Percentiles rank a stretch among this genome's conserved stretches.
These are phyloP conservation scores for Monascus ruber DNA, from an alignment of 2,329 filamentous ascomycete genomes.

Conservation along the genomic window DNA sequence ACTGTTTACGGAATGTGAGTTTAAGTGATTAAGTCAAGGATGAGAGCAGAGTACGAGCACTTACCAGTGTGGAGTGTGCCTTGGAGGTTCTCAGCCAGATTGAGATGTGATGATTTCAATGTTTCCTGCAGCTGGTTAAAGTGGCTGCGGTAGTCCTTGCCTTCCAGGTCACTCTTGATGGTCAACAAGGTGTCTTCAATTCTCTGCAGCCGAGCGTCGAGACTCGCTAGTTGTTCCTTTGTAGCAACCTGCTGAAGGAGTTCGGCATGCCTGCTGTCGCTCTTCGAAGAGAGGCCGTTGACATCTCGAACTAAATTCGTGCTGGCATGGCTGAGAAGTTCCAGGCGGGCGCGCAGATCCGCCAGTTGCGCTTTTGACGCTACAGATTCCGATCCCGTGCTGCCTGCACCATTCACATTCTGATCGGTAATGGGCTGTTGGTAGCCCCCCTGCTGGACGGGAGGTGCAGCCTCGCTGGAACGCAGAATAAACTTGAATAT, in stretches of 20 bases:
- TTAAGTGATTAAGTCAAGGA: not conserved
- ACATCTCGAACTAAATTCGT: conserved; percentile 42
- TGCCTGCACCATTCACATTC: conserved; percentile 19
- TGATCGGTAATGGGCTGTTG: conserved; percentile 9
- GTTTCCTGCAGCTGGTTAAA: conserved; percentile 44
- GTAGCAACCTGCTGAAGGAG: conserved; percentile 28
- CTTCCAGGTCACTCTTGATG: conserved; percentile 44
- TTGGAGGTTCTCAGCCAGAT: conserved; percentile 41
- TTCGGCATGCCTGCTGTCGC: conserved; percentile 44
- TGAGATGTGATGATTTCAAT: conserved; percentile 43
- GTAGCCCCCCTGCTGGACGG: conserved; percentile 9
- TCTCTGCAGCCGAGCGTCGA: conserved; percentile 40
- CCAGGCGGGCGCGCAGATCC: conserved; percentile 76
- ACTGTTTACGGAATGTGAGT: conserved; percentile 22
- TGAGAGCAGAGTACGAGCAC: conserved; percentile 11
- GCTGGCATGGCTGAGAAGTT: conserved; percentile 48
- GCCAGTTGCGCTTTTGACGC: conserved; percentile 53
- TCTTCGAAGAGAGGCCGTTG: conserved; percentile 41
- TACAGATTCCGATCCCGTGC: conserved; percentile 34
- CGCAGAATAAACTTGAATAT: conserved; percentile 74
- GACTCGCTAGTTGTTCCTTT: conserved; percentile 25
- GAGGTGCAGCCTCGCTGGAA: conserved; percentile 31
- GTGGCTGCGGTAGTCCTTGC: conserved; percentile 45
- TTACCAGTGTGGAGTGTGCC: conserved; percentile 39
- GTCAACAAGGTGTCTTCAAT: conserved; percentile 41